These are phyloP conservation scores for Gossypium ekmanianum DNA, from an alignment of 345 rosid genomes.

Conservation along the genomic window DNA sequence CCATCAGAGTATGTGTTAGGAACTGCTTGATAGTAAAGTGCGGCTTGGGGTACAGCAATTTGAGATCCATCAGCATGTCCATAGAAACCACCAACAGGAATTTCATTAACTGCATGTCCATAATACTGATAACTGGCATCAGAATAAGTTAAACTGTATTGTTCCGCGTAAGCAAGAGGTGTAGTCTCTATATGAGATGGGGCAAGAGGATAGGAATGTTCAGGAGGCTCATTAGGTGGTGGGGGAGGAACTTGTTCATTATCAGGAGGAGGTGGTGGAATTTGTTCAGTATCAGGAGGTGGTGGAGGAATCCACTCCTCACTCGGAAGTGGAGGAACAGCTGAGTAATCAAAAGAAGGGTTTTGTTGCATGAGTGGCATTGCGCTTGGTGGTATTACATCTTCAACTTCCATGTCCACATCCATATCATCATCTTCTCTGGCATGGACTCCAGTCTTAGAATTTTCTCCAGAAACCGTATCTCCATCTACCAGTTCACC, in stretches of 20 bases:
- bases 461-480: slow-evolving; percentile 26
- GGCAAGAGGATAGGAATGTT: slow-evolving; percentile 43
- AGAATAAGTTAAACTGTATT: slow-evolving; percentile 49
- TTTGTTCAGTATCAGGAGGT: slow-evolving; percentile 72
- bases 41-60: slow-evolving; percentile 43
- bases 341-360: slow-evolving; percentile 30
- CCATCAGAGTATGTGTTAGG: slow-evolving; percentile 52
- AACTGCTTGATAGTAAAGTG: slow-evolving; percentile 55
- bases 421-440: slow-evolving; percentile 89
- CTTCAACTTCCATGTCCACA: slow-evolving; percentile 97
- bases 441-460: slow-evolving; percentile 25
- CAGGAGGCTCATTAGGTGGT: slow-evolving; percentile 61
- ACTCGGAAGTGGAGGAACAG: slow-evolving; percentile 62
- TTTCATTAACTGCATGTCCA: slow-evolving; percentile 36
- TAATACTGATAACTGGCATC: slow-evolving; percentile 53
- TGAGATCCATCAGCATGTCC: slow-evolving; percentile 68
- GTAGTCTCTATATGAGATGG: slow-evolving; percentile 42
- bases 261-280: slow-evolving; percentile 89
- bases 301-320: slow-evolving; percentile 96
- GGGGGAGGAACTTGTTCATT: slow-evolving; percentile 43
- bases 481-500: slow-evolving; percentile 31
- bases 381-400: slow-evolving; percentile 32
- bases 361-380: slow-evolving; percentile 24
- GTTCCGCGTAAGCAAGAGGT: slow-evolving; percentile 43
- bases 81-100: slow-evolving; percentile 46